Evolutionary conservation across 176 grass and related monocot species (phyloP), one percentile per base, ranked within the genome.

Genomic region (Carex scoparia): DNA sequence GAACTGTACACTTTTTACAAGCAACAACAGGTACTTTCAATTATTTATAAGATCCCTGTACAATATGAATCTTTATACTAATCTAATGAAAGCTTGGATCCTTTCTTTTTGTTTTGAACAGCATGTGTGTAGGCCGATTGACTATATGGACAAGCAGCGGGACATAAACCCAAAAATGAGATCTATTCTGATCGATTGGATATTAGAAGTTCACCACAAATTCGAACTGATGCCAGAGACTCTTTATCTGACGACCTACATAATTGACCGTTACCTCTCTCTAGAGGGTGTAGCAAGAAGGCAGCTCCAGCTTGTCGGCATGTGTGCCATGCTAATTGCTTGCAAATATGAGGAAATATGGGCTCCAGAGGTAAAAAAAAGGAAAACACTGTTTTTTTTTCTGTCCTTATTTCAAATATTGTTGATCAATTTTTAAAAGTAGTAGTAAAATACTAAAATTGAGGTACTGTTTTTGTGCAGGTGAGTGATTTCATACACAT

Each of bases 301-400:
- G 84, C 90, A 99, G 89, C 86, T 99, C 74, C 97, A 99, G 88
- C 91, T 99, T 46, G 91, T 92, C 2, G 97, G 93, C 5, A 90
- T 99, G 40, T 90, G 88, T 10, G 76, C 97, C 49, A 94, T 96
- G 86, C 89, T 99, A 11, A 94, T 99, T 8, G 90, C 93, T 5
- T 96, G 93, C 93, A 99, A 99, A 59, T 99, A 99, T 3, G 97
- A 99, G 40, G 97, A 99, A 33, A 91, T 96, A 1, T 99, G 97
- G 97, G 97, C 97, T 27, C 97, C 97, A 2, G 97, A 99, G 93
- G 97, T 96, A 89, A 0, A 73, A 19, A 19, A 90, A 61, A 46
- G 44, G 9, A 3, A 79, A 79, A 79, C 58, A 27, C 81, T 69
- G 44, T 7, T 71, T 18, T 7, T 71, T 18, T 79, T n/a, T 84